Conservation (phyloP, 1,139 yeast genomes). For the Candida dubliniensis region DNA sequence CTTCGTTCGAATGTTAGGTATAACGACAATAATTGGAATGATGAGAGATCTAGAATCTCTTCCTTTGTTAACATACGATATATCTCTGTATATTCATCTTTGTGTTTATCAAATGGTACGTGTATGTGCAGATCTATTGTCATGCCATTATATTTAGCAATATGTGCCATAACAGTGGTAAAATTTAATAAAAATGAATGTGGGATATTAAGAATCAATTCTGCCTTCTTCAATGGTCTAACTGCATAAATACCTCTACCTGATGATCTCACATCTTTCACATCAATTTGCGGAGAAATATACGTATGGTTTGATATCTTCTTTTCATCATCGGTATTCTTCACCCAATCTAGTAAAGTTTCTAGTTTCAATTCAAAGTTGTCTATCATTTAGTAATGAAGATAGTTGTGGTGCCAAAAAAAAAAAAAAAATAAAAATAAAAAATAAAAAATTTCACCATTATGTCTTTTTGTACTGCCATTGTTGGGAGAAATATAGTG, state of each 20-base stretch:
- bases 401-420: background rate
- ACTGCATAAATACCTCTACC: conserved; percentile 67
- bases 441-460: background rate
- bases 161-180: conserved; percentile 50
- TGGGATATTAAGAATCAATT: conserved; percentile 56
- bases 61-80: conserved; percentile 31
- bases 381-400: background rate
- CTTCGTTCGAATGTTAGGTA: conserved; percentile 49
- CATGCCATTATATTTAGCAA: conserved; percentile 23
- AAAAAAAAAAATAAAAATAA: too few species aligned
- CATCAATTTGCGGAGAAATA: conserved; percentile 31
- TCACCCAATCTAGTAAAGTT: conserved; percentile 25
- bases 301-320: conserved; percentile 24
- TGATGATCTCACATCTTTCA: conserved; percentile 30
- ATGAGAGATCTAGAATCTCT: conserved; percentile 35
- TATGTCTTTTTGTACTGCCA: background rate
- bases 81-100: conserved; percentile 26
- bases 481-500: too few species aligned
- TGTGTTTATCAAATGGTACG: conserved; percentile 18
- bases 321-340: conserved; percentile 24
- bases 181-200: conserved; percentile 60
- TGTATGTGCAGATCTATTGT: conserved; percentile 17
- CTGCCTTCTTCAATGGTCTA: conserved; percentile 34
- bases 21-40: conserved; percentile 50
- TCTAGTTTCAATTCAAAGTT: conserved; percentile 6